Base-by-base conservation (phyloP, 495 filamentous ascomycete genomes). In the Trichoderma gamsii region DNA sequence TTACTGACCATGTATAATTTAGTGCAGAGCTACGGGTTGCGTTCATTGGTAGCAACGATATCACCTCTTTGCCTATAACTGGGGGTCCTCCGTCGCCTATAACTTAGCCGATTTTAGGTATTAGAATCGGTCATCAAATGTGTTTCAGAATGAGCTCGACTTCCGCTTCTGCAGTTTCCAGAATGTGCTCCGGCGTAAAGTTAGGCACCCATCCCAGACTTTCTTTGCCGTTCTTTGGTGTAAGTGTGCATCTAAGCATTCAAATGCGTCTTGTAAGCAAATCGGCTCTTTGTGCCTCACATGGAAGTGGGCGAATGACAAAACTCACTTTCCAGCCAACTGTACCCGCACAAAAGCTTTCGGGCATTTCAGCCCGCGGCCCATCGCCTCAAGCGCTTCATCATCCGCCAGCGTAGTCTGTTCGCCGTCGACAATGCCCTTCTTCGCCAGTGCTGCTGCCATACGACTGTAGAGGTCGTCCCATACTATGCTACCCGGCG, bases 401-500 rank as follows among this genome's bases (percentile, higher is more conserved):
- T 78, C 76, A 69, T 80, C 69, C 5, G 78, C 80, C 15, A 71
- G 15, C 8, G 65, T 38, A 3, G 83, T 75, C 0, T 41, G 68
- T 0, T 71, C 76, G 66, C 79, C 76, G 13, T 72, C 75, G 8
- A 84, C 70, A 16, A 77, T 66, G 3, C 70, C 69, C 6, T 77
- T 76, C 64, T 80, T 79, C 1, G 73, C 76, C 11, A 85, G 69
- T 8, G 73, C 73, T 13, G 69, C 70, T 0, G 77, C 81, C 66
- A 84, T 74, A 8, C 79, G 74, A 3, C 29, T 65, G 65, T 84
- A 84, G 2, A 85, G 38, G 65, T 83, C 79, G 43, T 81, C 72
- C 83, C 83, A 85, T 1, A 75, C 70, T 16, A 85, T 72, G 12
- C 68, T 76, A 11, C 83, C 83, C 6, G 80, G 72, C 1, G 82